phyloP scores from a whole-genome alignment of 139 green algal species.

The Asterochloris erici region DNA sequence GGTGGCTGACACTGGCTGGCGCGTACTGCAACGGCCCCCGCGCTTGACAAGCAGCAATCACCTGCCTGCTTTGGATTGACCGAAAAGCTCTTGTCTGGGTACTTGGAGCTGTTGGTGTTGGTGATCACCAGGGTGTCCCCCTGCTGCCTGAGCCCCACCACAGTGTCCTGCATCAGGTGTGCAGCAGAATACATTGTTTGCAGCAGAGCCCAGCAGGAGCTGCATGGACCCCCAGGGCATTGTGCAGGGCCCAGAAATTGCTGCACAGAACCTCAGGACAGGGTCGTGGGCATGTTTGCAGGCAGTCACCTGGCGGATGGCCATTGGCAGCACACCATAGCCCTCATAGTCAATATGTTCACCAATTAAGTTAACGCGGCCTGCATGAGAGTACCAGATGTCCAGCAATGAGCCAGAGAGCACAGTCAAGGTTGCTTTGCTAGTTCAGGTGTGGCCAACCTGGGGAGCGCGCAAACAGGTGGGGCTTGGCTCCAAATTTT shows the following conservation, averaged over 20 bases:
- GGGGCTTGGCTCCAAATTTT: conserved; percentile 46
- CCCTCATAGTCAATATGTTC: conserved; percentile 98
- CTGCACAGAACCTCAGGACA: no score
- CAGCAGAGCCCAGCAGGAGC: no score
- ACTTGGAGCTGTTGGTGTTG: conserved; percentile 75
- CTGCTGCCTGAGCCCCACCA: conserved; percentile 57
- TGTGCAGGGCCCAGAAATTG: conserved; percentile 1
- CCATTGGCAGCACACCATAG: conserved; percentile 97
- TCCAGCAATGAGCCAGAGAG: background rate
- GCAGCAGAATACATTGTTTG: no score
- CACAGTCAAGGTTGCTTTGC: background rate
- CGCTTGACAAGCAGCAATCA: background rate
- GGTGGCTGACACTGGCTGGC: background rate
- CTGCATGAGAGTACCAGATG: conserved; percentile 35
- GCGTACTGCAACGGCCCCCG: background rate
- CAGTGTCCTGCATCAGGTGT: conserved; percentile 57
- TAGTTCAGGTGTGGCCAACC: conserved; percentile 24
- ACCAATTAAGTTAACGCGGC: conserved; percentile 96
- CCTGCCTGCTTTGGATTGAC: conserved; percentile 70
- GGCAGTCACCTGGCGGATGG: conserved; percentile 72
- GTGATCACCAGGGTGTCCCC: conserved; percentile 60
- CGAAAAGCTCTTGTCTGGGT: conserved; percentile 66
- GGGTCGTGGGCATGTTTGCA: no score
- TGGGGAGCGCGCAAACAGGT: conserved; percentile 59
- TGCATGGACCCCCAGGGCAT: conserved; percentile 22